Base-by-base conservation (phyloP, 2,329 filamentous ascomycete genomes). In the Sporothrix schenckii region DNA sequence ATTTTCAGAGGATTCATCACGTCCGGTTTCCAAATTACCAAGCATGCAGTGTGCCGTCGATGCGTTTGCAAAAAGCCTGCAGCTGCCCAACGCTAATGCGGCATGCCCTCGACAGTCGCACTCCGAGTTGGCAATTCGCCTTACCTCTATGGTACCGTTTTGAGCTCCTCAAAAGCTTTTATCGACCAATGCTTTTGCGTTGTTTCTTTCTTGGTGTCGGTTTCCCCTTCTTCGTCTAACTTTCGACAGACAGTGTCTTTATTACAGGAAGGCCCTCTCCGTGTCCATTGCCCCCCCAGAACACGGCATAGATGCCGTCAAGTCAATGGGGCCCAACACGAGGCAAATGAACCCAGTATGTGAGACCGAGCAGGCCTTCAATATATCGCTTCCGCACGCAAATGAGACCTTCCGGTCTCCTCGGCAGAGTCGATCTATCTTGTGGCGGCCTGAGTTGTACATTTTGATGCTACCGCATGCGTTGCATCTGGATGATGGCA, bases 21-120 rank as follows among this genome's bases (percentile, higher is more conserved):
- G 19, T 9, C 21, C 39, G 16, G 58, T 27, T 44, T 49, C 34
- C 49, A 34, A 65, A 11, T 21, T 65, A 24, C 21, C 56, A 52
- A 47, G 39, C 49, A 65, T 60, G 44, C 58, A 65, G 21, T 56
- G 16, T 66, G 52, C 68, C 34, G 34, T 41, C 39, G 50, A 53
- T 70, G 49, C 68, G 24, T 65, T 52, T 69, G 68, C 68, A 70
- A 41, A 41, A 10, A 24, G 44, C 21, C 61, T 66, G 68, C 52
- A 69, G 61, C 58, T 69, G 68, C 68, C 69, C 69, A 70, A 70
- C 69, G 69, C 69, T 70, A 70, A 53, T 60, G 69, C 53, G 27
- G 66, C 66, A 58, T 41, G 69, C 19, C 41, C 30, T 44, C 16
- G 34, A 53, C 21, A 16, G 10, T 9, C 7, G n/a, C 30, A 58